Base-by-base conservation (phyloP, 371 early-diverging fungal species). In the Circinella minor region DNA sequence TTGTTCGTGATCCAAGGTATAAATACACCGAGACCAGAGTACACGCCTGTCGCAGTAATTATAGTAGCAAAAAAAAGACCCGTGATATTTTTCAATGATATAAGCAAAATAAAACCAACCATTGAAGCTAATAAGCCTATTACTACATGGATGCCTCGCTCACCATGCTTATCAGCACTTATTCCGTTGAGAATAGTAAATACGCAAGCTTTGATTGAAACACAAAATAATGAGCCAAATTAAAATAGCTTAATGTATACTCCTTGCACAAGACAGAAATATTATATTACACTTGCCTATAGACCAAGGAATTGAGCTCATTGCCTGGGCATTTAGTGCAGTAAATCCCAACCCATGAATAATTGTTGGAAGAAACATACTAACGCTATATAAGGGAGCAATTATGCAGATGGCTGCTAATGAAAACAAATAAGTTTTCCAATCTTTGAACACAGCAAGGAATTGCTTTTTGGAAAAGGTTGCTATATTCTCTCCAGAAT, bases 311-410 rank as follows among this genome's bases (percentile, higher is more conserved):
- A 70, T 67, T 15, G 67, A 63, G 36, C 60, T 76, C 79, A 89
- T 79, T 20, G 83, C 81, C 46, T 87, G 85, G 9, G 88, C 83
- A 10, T 75, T 70, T 47, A 87, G 38, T 36, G 80, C 60, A n/a
- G 79, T 80, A 74, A 79, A 91, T 1, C 92, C 92, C 79, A 91
- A 81, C 15, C 86, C 80, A 37, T 81, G 80, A 71, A 93, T 88
- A 49, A 93, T 90, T 55, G 90, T 90, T 0, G 93, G 90, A 48
- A 92, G 72, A 71, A 91, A 94, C 38, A 90, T 80, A 62, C 84
- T 81, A 55, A 90, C 74, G 55, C 89, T 86, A 74, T 90, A 87
- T 18, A 90, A 81, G 2, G 90, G 89, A 4, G 85, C 87, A 17
- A 89, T 77, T 39, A 83, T 79, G 62, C 91, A 89, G 51, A 91